A percentile compares a stretch with the other conserved stretches of the same genome.
phyloP scores from a whole-genome alignment of 208 protist genomes.

The Entamoeba invadens region DNA sequence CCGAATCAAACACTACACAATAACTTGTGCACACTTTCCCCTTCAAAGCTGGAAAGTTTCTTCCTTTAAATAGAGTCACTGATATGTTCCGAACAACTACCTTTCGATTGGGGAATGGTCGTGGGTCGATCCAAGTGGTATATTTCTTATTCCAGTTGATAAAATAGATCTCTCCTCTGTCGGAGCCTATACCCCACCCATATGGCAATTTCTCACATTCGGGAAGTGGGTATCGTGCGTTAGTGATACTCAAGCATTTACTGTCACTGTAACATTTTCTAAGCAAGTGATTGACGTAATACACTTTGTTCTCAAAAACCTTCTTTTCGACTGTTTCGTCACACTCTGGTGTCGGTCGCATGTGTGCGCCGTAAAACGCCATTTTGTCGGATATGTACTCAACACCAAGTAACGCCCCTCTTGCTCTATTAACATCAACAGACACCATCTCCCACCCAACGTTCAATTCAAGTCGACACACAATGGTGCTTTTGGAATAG shows the following conservation, averaged over 20 bases:
- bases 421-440: not conserved
- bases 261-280: not conserved
- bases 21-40: not conserved
- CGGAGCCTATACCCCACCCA: not conserved
- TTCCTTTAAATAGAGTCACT: not conserved
- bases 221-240: not conserved
- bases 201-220: not conserved
- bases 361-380: not conserved
- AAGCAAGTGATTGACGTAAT: not conserved
- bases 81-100: not conserved
- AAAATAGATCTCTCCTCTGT: not conserved
- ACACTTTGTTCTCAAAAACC: not conserved
- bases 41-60: not conserved
- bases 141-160: not conserved
- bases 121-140: not conserved
- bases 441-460: not conserved
- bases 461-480: not conserved
- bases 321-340: not conserved
- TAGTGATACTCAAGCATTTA: not conserved
- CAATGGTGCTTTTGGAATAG: not conserved
- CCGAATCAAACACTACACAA: not conserved
- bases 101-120: not conserved
- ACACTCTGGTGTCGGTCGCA: not conserved
- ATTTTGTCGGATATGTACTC: not conserved
- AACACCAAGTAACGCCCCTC: not conserved